Evolutionary conservation across 2,329 filamentous ascomycete genomes (phyloP).

Genomic region (Xylariaceae sp.): DNA sequence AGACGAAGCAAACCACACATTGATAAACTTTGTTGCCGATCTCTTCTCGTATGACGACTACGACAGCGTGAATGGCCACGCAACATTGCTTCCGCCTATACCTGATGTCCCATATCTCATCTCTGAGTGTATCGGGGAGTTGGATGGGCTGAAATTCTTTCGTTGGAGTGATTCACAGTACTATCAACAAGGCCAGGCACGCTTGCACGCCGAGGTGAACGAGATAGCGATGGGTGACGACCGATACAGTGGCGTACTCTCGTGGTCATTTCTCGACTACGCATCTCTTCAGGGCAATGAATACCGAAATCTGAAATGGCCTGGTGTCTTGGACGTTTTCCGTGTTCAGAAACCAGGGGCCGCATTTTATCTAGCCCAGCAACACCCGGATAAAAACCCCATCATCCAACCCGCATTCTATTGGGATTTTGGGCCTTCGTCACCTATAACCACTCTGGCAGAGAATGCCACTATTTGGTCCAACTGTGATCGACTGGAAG

Average conservation of each 20-base stretch:
- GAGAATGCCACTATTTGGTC: neutral
- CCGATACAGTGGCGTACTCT: neutral
- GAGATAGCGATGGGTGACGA: neutral
- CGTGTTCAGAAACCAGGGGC: no score
- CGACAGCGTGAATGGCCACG: neutral
- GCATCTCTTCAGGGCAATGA: neutral
- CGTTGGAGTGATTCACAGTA: neutral
- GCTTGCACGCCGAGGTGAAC: neutral
- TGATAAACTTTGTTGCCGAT: neutral
- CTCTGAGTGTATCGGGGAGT: neutral
- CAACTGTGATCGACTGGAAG: neutral
- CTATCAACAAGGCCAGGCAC: neutral
- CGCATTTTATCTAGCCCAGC: no score
- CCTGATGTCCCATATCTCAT: neutral
- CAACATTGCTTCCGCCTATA: neutral
- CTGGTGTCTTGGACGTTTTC: no score
- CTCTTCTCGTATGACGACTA: neutral
- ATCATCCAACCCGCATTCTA: neutral
- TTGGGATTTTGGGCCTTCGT: neutral
- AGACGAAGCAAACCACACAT: neutral
- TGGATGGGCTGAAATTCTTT: neutral
- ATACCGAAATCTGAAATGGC: neutral
- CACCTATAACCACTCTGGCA: neutral
- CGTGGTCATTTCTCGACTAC: neutral
- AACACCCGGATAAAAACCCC: no score